These are phyloP conservation scores for Gracilaria domingensis DNA, from an alignment of 23 red algal species.

Conservation along the genomic window DNA sequence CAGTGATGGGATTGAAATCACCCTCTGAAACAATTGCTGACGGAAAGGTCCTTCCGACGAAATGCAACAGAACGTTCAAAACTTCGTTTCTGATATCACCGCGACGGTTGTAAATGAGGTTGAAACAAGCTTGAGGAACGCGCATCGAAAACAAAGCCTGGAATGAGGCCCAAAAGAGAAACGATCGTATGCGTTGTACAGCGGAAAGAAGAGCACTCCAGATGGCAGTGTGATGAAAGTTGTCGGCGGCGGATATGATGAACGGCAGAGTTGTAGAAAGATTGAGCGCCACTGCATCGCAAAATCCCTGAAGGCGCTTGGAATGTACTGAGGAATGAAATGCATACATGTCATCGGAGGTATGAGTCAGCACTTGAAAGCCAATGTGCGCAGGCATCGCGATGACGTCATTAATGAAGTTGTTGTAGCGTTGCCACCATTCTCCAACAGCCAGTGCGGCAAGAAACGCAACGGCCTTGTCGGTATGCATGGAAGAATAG, in stretches of 20 bases:
- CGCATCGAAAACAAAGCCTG: constrained; percentile 10
- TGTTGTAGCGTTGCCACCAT: constrained; percentile 52
- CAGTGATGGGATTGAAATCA: not conserved
- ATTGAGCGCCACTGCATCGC: constrained; percentile 54
- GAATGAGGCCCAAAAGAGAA: constrained; percentile 40
- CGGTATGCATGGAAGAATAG: constrained; percentile 32
- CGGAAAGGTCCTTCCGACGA: constrained; percentile 26
- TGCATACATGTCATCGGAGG: constrained; percentile 60
- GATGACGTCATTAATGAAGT: constrained; percentile 42
- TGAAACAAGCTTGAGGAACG: constrained; percentile 54
- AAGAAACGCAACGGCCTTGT: constrained; percentile 49
- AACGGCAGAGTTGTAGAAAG: constrained; percentile 33
- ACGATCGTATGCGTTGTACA: constrained; percentile 26
- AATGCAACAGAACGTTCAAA: constrained; percentile 8
- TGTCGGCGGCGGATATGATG: constrained; percentile 38
- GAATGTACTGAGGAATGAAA: constrained; percentile 33
- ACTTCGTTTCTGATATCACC: constrained; percentile 32
- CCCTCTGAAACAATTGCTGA: not conserved
- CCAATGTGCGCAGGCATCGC: constrained; percentile 32
- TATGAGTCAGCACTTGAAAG: constrained; percentile 26
- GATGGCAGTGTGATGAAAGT: constrained; percentile 18
- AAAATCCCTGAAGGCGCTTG: constrained; percentile 38
- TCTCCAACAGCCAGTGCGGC: constrained; percentile 51
- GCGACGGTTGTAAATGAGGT: constrained; percentile 15
- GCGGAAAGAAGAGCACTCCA: constrained; percentile 12